Conservation (phyloP, 176 grass and related monocot species). For the Poa pratensis region DNA sequence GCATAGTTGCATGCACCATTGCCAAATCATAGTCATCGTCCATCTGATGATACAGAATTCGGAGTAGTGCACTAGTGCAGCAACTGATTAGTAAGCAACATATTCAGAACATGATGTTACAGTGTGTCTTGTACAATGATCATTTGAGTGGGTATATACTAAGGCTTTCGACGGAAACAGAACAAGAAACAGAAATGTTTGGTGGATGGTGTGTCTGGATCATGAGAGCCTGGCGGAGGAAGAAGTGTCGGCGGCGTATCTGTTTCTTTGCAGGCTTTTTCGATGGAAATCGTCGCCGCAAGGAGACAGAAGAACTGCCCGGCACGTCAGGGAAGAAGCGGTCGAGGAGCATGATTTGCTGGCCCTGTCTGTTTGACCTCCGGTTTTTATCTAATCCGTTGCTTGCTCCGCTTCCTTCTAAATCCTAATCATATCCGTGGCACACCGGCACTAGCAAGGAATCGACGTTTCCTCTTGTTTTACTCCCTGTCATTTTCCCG, state of each 20-base stretch:
- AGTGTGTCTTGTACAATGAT: neutral
- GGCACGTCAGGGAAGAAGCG: slow-evolving; percentile 46
- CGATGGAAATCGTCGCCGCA: slow-evolving; percentile 28
- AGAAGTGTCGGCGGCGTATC: slow-evolving; percentile 41
- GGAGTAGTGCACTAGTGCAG: neutral
- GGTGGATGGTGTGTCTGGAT: slow-evolving; percentile 21
- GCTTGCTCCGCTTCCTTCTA: slow-evolving; percentile 11
- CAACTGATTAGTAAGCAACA: neutral
- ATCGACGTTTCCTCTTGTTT: neutral
- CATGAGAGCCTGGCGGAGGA: slow-evolving; percentile 4
- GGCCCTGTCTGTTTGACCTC: slow-evolving; percentile 35
- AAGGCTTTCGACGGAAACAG: neutral
- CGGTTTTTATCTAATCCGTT: slow-evolving; percentile 5
- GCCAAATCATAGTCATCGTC: slow-evolving; percentile 22
- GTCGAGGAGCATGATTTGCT: slow-evolving; percentile 19
- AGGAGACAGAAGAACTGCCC: slow-evolving; percentile 23
- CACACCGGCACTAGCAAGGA: neutral
- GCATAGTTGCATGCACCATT: slow-evolving; percentile 21
- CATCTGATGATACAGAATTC: slow-evolving; percentile 36
- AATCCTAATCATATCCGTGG: slow-evolving; percentile 17
- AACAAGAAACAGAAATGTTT: neutral
- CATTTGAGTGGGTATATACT: slow-evolving; percentile 10
- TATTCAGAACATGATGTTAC: slow-evolving; percentile 9
- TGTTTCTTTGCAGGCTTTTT: slow-evolving; percentile 4
- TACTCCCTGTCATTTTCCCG: neutral